Conservation (phyloP, 345 rosid species). For the Trapa incisa region DNA sequence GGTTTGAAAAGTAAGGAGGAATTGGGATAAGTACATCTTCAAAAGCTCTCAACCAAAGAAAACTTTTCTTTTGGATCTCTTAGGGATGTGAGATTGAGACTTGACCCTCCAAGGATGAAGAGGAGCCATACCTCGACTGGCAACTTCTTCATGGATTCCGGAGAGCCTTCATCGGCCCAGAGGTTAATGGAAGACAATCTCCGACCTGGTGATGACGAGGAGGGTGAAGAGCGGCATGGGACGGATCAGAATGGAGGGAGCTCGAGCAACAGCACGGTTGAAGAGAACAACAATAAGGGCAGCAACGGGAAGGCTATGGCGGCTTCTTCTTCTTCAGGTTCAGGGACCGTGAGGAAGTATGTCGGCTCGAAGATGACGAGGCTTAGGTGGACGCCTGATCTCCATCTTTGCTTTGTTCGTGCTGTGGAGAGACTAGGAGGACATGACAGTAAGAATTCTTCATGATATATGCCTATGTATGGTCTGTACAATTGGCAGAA, state of each 20-base stretch:
- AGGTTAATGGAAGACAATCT: constrained; percentile 17
- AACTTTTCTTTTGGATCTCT: no score
- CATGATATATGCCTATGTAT: no score
- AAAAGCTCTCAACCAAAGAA: no score
- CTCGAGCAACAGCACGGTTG: constrained; percentile 48
- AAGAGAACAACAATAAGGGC: constrained; percentile 18
- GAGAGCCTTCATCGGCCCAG: constrained; percentile 19
- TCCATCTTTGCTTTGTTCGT: constrained; percentile 58
- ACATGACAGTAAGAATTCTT: constrained; percentile 32
- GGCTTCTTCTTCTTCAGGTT: not conserved
- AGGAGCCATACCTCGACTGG: no score
- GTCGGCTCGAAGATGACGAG: constrained; percentile 67
- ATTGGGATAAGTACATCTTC: no score
- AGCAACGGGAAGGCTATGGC: not conserved
- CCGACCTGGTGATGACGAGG: constrained; percentile 8
- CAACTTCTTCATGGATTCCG: constrained; percentile 1
- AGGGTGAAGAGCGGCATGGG: not conserved
- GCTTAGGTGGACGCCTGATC: constrained; percentile 74
- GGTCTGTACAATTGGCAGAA: not conserved
- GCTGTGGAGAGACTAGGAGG: constrained; percentile 81
- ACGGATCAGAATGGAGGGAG: constrained; percentile 6
- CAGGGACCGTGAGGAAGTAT: constrained; percentile 42
- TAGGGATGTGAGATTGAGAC: no score
- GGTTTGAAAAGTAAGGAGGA: not conserved
- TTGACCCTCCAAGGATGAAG: no score